Evolutionary conservation across 352 stramenopile genomes (phyloP).

Genomic region (Blastocystis sp.): DNA sequence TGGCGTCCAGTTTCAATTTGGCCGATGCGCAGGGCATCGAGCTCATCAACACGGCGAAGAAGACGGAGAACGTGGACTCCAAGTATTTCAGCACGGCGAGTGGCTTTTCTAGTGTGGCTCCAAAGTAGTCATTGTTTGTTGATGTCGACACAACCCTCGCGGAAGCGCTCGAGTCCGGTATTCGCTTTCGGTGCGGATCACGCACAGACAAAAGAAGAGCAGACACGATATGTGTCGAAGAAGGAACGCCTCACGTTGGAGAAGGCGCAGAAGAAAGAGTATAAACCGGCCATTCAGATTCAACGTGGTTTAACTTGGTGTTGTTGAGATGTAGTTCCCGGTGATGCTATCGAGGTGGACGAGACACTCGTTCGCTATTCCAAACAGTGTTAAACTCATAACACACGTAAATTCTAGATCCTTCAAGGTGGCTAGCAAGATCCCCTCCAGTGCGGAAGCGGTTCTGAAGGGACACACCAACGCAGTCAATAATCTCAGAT

Average conservation of each 20-base stretch:
- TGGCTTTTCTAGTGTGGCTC: constrained; percentile 71
- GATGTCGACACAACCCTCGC: constrained; percentile 10
- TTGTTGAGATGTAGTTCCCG: constrained; percentile 6
- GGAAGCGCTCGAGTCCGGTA: background rate
- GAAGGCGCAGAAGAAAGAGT: background rate
- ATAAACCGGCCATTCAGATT: background rate
- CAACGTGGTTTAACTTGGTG: background rate
- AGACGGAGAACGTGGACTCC: constrained; percentile 18
- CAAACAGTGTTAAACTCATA: background rate
- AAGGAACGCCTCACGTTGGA: background rate
- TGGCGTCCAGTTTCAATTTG: constrained; percentile 67
- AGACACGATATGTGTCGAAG: background rate
- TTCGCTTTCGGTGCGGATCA: background rate
- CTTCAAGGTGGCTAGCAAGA: constrained; percentile 12
- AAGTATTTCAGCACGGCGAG: constrained; percentile 65
- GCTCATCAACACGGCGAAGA: constrained; percentile 68
- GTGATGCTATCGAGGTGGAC: constrained; percentile 31
- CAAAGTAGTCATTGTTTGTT: constrained; percentile 64
- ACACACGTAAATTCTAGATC: constrained; percentile 11
- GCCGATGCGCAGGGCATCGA: constrained; percentile 67
- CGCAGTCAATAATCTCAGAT: constrained; percentile 22
- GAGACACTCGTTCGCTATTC: constrained; percentile 47
- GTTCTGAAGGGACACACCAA: constrained; percentile 14
- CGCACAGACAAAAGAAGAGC: background rate
- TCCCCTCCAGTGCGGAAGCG: background rate